Evolutionary conservation across 129 eudicot genomes (phyloP).

Genomic region (Deinandra increscens): DNA sequence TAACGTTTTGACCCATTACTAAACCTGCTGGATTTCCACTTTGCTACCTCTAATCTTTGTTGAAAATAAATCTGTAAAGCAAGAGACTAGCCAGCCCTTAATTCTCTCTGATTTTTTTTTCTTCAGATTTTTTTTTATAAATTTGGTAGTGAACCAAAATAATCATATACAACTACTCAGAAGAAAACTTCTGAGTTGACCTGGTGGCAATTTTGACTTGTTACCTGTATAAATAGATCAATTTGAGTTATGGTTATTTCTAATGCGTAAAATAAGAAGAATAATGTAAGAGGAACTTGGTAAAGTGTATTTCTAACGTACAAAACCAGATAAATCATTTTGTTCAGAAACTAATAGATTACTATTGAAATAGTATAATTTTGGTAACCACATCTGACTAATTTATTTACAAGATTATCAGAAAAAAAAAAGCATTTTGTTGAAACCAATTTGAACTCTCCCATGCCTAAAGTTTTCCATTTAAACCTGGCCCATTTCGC

Average conservation of each 20-base stretch:
- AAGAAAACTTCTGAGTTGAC: background rate
- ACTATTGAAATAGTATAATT: background rate
- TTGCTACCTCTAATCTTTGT: no score
- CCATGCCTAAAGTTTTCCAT: no score
- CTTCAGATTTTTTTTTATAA: no score
- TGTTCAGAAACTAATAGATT: background rate
- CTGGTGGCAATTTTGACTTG: background rate
- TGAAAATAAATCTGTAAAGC: no score
- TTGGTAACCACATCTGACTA: background rate
- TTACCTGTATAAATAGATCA: background rate
- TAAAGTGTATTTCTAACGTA: background rate
- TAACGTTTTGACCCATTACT: background rate
- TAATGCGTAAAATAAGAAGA: background rate
- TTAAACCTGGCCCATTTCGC: no score
- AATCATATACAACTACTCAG: background rate
- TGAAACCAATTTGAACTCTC: no score
- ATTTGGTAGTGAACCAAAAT: background rate
- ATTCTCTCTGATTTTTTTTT: background rate
- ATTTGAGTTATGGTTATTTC: no score
- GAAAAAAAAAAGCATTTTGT: no score
- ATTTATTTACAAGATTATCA: no score
- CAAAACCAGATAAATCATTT: background rate
- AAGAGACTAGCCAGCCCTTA: background rate
- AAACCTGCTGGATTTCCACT: no score
- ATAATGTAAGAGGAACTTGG: background rate